Evolutionary conservation across 129 eudicot species (phyloP), one percentile per base, ranked within the genome.

Genomic region (Flaveria robusta): DNA sequence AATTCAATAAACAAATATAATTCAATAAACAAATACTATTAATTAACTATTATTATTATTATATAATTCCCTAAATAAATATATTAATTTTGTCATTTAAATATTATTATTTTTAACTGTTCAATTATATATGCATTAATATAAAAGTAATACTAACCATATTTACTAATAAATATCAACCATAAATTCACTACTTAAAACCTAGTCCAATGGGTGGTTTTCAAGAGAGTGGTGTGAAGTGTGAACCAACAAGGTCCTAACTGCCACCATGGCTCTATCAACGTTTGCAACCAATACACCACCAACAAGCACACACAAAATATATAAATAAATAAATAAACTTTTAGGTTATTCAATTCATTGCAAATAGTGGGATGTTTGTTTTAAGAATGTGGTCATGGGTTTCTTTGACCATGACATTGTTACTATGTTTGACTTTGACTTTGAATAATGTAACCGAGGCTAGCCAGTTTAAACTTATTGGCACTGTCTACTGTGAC

Each of bases 401-500:
- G 79, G 43, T 73, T 80, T 73, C 69, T 54, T 72, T 84, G 75
- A 70, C 76, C 45, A 5, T 87, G 56, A 68, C 80, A 42, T 71
- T 77, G 43, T 49, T 88, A 63, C 55, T 94, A 65, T 58, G 77
- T 66, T 52, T 84, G 37, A 63, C 81, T 70, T 58, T 83, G 43
- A 56, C 82, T 16, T 68, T 79, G 11, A 68, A 29, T 71, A 67
- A 77, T 68, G 82, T 47, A 26, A 70, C 85, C 8, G 87, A 84
- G 52, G 64, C 83, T 59, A 34, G 22, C 14, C 51, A 71, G 20
- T 72, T 82, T 49, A 87, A 88, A 29, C 85, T 86, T 29, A 90
- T 88, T 26, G 98, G 98, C 69, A 85, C 86, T 23, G 98, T 94
- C 77, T 94, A 84, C 70, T 94, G 98, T 47, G 88, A 89, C 82